Base-by-base conservation (phyloP, 169 alveolate genomes). In the Theileria luwenshuni region DNA sequence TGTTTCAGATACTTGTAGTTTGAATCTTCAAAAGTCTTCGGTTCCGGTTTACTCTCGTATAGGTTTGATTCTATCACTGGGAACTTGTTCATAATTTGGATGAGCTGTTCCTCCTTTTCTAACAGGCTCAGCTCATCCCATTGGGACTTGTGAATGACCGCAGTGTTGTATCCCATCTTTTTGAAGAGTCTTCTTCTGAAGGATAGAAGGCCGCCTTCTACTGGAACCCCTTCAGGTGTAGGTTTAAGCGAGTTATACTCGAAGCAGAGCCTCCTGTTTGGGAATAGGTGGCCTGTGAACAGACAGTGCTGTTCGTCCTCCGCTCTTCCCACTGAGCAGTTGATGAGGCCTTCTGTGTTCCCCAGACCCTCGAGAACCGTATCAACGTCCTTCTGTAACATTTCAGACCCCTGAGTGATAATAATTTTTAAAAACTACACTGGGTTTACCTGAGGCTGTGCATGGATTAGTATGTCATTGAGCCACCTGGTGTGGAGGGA, bases 241-340 rank as follows among this genome's bases (percentile, higher is more conserved):
- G 94, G 93, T 63, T 83, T 85, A 63, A 91, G 75, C 56, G 86
- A 88, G 68, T 92, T 94, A 74, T 90, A 91, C 56, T 92, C 96
- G 30, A 92, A 68, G 45, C 95, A 92, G 56, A 92, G 69, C 28
- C 89, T 90, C 58, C 93, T 69, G 62, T 86, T 77, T 33, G 88
- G 89, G 54, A 90, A 84, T 51, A 91, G 77, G 51, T 91, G 96
- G 3, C 94, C 93, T 0, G 93, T 68, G 59, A 92, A 92, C 43
- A 91, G 83, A 67, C 93, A 85, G 83, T 92, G 96, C 65, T 92
- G 96, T 62, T 92, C 96, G 74, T 92, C 96, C 43, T 83, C 90
- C 33, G 69, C 86, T 25, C 95, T 41, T 15, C 96, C 96, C 10
- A 86, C 92, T 32, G 95, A 91, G 72, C 94, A 80, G 75, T 92